Conservation (phyloP, 2,329 filamentous ascomycete genomes). For the Dryadomyces sulphureus region DNA sequence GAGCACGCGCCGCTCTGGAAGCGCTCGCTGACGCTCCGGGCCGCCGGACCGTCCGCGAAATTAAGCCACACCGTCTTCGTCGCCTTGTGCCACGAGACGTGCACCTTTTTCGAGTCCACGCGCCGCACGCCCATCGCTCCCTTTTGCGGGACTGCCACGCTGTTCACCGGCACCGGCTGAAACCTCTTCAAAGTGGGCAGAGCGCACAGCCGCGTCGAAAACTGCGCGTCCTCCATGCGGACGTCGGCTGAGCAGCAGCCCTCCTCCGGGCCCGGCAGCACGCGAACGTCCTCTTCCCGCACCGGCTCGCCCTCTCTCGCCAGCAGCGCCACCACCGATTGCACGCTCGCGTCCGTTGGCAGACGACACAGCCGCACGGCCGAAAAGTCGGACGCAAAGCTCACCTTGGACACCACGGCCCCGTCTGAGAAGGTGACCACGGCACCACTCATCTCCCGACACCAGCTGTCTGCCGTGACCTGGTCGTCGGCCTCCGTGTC, state of each 20-base stretch:
- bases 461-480: no score
- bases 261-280: neutral
- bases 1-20: constrained; percentile 14
- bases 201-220: constrained; percentile 11
- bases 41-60: constrained; percentile 13
- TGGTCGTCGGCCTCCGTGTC: no score
- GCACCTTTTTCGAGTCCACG: constrained; percentile 20
- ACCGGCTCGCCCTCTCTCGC: neutral
- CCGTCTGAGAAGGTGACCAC: neutral
- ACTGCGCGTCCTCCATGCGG: constrained; percentile 14
- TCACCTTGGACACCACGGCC: constrained; percentile 15
- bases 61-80: constrained; percentile 15
- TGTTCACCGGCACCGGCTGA: neutral
- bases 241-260: constrained; percentile 12
- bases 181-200: constrained; percentile 3
- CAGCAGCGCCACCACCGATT: constrained; percentile 13
- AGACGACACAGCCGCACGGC: constrained; percentile 19
- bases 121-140: constrained; percentile 14
- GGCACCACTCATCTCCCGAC: constrained; percentile 2
- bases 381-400: constrained; percentile 21
- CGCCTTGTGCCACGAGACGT: constrained; percentile 22
- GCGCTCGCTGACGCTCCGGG: constrained; percentile 9
- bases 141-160: no score
- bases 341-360: constrained; percentile 9
- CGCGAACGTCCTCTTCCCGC: neutral